phyloP scores from a whole-genome alignment of 2,329 filamentous ascomycete genomes.

The Malbranchea zuffiana region DNA sequence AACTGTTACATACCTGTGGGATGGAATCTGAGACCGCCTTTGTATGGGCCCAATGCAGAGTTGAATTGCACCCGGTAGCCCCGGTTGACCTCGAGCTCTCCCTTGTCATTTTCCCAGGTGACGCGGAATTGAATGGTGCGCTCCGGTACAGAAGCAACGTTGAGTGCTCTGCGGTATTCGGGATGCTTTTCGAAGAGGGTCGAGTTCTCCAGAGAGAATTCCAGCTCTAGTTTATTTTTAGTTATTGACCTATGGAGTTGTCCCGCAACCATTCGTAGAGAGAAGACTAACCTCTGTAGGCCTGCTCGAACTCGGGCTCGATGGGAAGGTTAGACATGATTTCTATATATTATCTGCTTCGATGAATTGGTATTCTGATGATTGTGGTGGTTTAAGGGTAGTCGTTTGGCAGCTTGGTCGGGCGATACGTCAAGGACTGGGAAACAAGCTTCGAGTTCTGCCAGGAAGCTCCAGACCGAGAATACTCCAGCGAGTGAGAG shows the following conservation, averaged over 20 bases:
- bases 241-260: too few relatives aligned
- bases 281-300: slow-evolving; percentile 69
- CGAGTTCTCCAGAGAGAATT: slow-evolving; percentile 86
- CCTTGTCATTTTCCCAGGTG: slow-evolving; percentile 90
- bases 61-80: slow-evolving; percentile 98
- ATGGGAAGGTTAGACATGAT: slow-evolving; percentile 69
- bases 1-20: slow-evolving; percentile 47
- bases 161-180: slow-evolving; percentile 83
- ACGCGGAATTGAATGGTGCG: slow-evolving; percentile 96
- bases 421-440: not conserved
- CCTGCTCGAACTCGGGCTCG: slow-evolving; percentile 98
- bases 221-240: too few relatives aligned
- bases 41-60: slow-evolving; percentile 93
- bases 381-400: not conserved
- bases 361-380: not conserved
- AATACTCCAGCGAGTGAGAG: not conserved
- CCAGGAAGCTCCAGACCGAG: not conserved
- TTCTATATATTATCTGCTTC: slow-evolving; percentile 4
- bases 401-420: not conserved
- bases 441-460: not conserved
- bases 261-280: too few relatives aligned
- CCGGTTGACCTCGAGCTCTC: slow-evolving; percentile 76
- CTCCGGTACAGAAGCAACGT: slow-evolving; percentile 82
- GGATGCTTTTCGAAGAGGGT: slow-evolving; percentile 87
- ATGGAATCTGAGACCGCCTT: slow-evolving; percentile 92